Conservation (phyloP, 495 filamentous ascomycete species). For the Penicillium cinerascens region DNA sequence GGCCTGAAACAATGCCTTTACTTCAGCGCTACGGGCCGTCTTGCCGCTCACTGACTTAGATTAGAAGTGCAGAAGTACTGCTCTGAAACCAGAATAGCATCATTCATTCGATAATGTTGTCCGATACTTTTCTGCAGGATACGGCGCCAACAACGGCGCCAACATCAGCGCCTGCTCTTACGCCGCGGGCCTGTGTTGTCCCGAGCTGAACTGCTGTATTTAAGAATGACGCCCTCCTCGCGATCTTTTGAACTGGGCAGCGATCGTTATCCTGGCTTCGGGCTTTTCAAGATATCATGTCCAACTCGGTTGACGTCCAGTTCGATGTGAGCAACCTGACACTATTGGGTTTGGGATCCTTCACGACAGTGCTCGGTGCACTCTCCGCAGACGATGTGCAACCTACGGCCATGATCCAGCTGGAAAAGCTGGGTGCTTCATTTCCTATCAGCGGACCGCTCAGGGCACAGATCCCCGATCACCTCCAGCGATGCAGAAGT, state of each 20-base stretch:
- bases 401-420: constrained; percentile 3
- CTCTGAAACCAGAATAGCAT: not conserved
- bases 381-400: constrained; percentile 6
- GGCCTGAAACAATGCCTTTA: not conserved
- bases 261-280: not conserved
- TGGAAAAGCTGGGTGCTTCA: constrained; percentile 4
- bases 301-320: not conserved
- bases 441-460: constrained; percentile 5
- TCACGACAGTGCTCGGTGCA: not conserved
- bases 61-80: not conserved
- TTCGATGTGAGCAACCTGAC: not conserved
- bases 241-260: not conserved
- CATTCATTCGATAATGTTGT: not conserved
- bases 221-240: not conserved
- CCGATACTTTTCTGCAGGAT: not conserved
- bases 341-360: constrained; percentile 3
- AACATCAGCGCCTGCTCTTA: not conserved
- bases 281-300: not conserved
- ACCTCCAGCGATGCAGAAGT: constrained; percentile 1
- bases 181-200: not conserved
- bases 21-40: not conserved
- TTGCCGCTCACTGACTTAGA: not conserved
- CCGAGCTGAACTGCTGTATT: not conserved
- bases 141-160: not conserved
- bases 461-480: constrained; percentile 1